Base-by-base conservation (phyloP, 2,329 filamentous ascomycete genomes). In the Endocalyx cinctus region DNA sequence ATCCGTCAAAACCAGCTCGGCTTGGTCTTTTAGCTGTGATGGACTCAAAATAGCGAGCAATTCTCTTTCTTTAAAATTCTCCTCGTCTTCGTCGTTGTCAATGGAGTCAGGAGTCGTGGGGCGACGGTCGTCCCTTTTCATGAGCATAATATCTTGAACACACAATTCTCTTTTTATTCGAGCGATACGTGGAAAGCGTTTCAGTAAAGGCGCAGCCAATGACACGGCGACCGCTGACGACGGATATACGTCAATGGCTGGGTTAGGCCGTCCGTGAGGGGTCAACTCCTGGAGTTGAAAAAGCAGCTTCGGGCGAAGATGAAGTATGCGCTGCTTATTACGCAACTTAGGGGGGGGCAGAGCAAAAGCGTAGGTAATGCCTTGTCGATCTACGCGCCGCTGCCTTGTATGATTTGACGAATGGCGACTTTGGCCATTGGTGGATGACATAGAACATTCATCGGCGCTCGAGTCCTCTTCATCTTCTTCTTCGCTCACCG, bases 241-340 rank as follows among this genome's bases (percentile, higher is more conserved):
- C 1, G 84, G 82, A 26, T 87, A 72, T n/a, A 87, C 75, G 46
- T 90, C 84, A 43, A 86, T 78, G 4, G 77, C 73, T 1, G 84
- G 84, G 32, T 70, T 69, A 0, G 82, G 81, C 16, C 84, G 74
- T 12, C 66, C 67, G 40, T 77, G 70, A 25, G 69, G 60, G 3
- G 72, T 67, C n/a, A 87, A 56, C 37, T 76, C 70, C 50, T 88
- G 84, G 12, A 89, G 63, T 55, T 90, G 84, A 5, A 89, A 68
- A 5, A 87, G 62, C 13, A 87, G 62, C 33, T 77, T 77, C 10
- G 84, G 82, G 12, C 82, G 75, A 18, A 84, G 67, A 47, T 82
- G 67, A 22, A 87, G 65, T 41, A 82, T 71, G 16, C 83, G 69
- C 51, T 82, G 83, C 50, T 79, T 72, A 50, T 69, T 64, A 43